Base-by-base conservation (phyloP, 768 basidiomycete genomes). In the Phaeolepiota aurea region DNA sequence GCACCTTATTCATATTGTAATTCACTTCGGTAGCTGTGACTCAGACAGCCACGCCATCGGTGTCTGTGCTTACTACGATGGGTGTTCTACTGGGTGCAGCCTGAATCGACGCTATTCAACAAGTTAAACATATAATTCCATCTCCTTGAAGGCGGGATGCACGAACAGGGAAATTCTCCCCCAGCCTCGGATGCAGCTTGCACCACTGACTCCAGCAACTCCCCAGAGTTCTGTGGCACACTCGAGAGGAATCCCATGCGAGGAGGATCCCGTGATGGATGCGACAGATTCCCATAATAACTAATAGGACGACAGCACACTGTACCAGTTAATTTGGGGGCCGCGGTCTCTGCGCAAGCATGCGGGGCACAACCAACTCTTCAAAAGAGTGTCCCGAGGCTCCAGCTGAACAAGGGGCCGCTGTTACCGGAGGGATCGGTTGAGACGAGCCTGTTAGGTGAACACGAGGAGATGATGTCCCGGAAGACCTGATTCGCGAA, bases 361-460 rank as follows among this genome's bases (percentile, higher is more conserved):
- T 20, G 16, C 18, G 16, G 25, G 25, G 20, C 16, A 61, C 75
- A 33, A 45, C n/a, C n/a, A 86, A 83, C 81, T 71, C 54, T 86
- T 86, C 43, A 88, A 50, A 49, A 87, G 87, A 86, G 85, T 47
- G 71, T 74, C 2, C 86, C 86, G 20, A 88, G 59, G 58, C 76
- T 86, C 85, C 86, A 88, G 49, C 76, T 79, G 49, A 82, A 86
- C 35, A 81, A 54, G 48, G 79, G 85, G 3, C 75, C 74, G 3
- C 74, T 74, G 9, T 52, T 57, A 7, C 49, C 51, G 0, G 84
- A 86, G 2, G 79, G 63, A 50, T 87, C 85, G 19, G 84, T 87
- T 4, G 65, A 39, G 2, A 68, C 77, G 14, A 87, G 47, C n/a
- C n/a, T n/a, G 40, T 75, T 82, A 1, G 79, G 58, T 9, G 45